A percentile compares a stretch with the other conserved stretches of the same genome.
phyloP scores from a whole-genome alignment of 1,139 yeast species.

The Hyphopichia buzzinii region DNA sequence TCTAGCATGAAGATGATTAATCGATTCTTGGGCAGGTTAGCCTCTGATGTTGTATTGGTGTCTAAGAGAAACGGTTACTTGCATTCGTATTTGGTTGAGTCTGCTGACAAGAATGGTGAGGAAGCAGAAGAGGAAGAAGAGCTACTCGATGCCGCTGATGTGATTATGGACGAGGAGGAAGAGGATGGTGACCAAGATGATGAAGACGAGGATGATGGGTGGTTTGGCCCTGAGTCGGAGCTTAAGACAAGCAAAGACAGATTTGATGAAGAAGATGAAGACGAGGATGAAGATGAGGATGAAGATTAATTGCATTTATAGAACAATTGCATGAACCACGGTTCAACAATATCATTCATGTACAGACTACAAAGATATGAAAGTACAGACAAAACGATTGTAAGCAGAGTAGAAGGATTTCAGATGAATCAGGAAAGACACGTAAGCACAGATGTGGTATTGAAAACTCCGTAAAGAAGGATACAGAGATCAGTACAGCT shows the following conservation, averaged over 20 bases:
- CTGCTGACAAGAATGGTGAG: conserved; percentile 18
- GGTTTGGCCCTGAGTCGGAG: conserved; percentile 17
- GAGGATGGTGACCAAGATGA: conserved; percentile 15
- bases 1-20: conserved; percentile 70
- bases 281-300: too few relatives aligned
- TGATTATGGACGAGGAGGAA: conserved; percentile 15
- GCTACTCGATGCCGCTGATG: conserved; percentile 14
- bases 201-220: conserved; percentile 15
- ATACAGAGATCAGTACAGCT: too few relatives aligned
- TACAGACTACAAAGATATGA: too few relatives aligned
- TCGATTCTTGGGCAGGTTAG: conserved; percentile 70
- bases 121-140: conserved; percentile 16
- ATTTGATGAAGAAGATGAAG: conserved; percentile 10
- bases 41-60: conserved; percentile 65
- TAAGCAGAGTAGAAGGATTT: too few relatives aligned
- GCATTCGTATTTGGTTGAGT: conserved; percentile 35
- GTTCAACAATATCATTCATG: too few relatives aligned
- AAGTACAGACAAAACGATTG: too few relatives aligned
- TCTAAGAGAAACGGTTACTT: conserved; percentile 57
- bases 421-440: too few relatives aligned
- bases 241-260: conserved; percentile 5
- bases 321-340: too few relatives aligned
- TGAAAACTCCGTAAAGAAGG: too few relatives aligned
- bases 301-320: too few relatives aligned
- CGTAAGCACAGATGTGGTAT: too few relatives aligned